These are phyloP conservation scores for Colletotrichum liaoningense DNA, from an alignment of 2,329 filamentous ascomycete genomes.

Conservation along the genomic window DNA sequence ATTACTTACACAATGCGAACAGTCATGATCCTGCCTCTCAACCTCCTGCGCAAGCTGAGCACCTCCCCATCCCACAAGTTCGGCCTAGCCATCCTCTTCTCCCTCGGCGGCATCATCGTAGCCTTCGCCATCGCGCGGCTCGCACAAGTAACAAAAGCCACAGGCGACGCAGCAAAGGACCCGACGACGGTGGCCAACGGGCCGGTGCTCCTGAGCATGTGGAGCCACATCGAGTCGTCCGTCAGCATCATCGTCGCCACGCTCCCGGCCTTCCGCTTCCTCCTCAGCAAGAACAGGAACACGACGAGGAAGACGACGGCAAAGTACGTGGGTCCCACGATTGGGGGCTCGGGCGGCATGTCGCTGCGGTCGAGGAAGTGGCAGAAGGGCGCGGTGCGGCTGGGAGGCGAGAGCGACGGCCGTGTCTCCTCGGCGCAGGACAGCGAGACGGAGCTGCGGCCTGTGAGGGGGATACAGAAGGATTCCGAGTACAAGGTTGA, in stretches of 20 bases:
- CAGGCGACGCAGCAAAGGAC: conserved; percentile 24
- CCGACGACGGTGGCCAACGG: conserved; percentile 29
- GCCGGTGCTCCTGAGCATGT: conserved; percentile 33
- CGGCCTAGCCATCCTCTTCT: conserved; percentile 31
- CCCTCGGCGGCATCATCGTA: conserved; percentile 29
- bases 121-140: conserved; percentile 31
- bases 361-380: conserved; percentile 6
- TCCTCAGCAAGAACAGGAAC: conserved; percentile 21
- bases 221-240: conserved; percentile 33
- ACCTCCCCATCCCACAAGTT: conserved; percentile 20
- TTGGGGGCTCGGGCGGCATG: conserved; percentile 6
- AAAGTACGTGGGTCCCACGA: conserved; percentile 5
- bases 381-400: conserved; percentile 9
- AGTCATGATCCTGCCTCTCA: conserved; percentile 26
- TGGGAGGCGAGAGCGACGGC: conserved; percentile 1
- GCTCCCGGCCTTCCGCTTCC: conserved; percentile 30
- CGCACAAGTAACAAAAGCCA: conserved; percentile 19
- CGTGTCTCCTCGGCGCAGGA: neutral
- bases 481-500: conserved; percentile 14
- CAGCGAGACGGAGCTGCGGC: conserved; percentile 27
- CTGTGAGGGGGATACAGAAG: conserved; percentile 17
- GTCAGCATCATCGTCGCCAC: conserved; percentile 32
- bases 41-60: conserved; percentile 21
- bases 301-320: conserved; percentile 5
- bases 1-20: neutral